phyloP scores from a whole-genome alignment of 331 rosid genomes.

The Quercus lobata region DNA sequence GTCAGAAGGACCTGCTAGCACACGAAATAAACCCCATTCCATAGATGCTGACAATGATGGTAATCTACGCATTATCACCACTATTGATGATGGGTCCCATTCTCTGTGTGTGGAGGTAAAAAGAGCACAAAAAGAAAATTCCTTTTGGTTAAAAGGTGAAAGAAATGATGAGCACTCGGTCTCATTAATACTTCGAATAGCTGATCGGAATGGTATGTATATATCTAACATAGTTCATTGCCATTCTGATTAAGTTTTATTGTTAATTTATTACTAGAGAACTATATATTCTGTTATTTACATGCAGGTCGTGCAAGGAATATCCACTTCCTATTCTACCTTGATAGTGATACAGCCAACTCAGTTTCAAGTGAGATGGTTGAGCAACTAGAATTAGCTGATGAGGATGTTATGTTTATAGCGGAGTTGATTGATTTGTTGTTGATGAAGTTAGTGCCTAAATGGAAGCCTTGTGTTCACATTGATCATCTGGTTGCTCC shows the following conservation, averaged over 20 bases:
- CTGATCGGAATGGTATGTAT: slow-evolving; percentile 53
- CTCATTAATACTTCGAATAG: slow-evolving; percentile 72
- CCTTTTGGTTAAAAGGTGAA: slow-evolving; percentile 65
- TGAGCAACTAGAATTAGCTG: slow-evolving; percentile 65
- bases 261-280: background rate
- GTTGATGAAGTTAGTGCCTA: slow-evolving; percentile 58
- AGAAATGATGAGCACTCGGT: slow-evolving; percentile 53
- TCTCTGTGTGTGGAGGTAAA: slow-evolving; percentile 44
- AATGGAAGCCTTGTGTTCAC: slow-evolving; percentile 60
- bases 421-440: slow-evolving; percentile 82
- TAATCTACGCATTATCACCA: slow-evolving; percentile 30
- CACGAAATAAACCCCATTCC: slow-evolving; percentile 36
- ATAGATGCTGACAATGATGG: slow-evolving; percentile 71
- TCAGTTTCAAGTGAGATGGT: slow-evolving; percentile 92
- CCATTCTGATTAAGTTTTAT: background rate
- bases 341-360: slow-evolving; percentile 74
- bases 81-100: background rate
- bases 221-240: background rate
- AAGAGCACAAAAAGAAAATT: slow-evolving; percentile 47
- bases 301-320: slow-evolving; percentile 67
- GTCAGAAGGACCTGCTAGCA: slow-evolving; percentile 56
- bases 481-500: slow-evolving; percentile 36
- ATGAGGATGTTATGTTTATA: slow-evolving; percentile 73
- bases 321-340: slow-evolving; percentile 82
- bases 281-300: slow-evolving; percentile 4